Conservation (phyloP, 2,329 filamentous ascomycete genomes). For the Exophiala calicioides region DNA sequence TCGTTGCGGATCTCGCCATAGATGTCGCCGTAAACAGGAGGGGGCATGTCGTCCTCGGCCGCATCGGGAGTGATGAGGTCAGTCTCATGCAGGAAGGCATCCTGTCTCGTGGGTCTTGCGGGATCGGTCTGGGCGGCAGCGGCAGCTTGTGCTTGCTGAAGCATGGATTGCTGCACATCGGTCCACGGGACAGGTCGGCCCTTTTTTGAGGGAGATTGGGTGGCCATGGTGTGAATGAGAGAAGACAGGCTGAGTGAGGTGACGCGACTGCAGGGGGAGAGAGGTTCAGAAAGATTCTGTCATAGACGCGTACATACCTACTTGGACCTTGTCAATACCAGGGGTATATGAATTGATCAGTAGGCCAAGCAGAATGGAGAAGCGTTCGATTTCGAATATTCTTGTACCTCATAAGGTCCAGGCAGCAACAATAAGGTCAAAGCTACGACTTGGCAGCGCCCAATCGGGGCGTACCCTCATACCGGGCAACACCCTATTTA, state of each 20-base stretch:
- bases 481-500: too few species aligned
- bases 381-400: too few species aligned
- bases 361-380: too few species aligned
- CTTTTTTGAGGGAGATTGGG: constrained; percentile 28
- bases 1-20: constrained; percentile 63
- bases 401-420: too few species aligned
- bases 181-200: constrained; percentile 22
- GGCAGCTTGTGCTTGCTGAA: constrained; percentile 36
- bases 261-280: constrained; percentile 7
- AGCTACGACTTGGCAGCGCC: too few species aligned
- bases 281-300: constrained; percentile 11
- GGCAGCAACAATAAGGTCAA: too few species aligned
- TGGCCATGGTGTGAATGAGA: constrained; percentile 27
- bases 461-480: too few species aligned
- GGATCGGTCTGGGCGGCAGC: constrained; percentile 31
- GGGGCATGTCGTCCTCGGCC: constrained; percentile 21
- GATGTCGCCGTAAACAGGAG: constrained; percentile 34
- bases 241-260: constrained; percentile 16
- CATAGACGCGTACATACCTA: constrained; percentile 6
- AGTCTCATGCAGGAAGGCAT: constrained; percentile 29
- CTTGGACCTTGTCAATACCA: constrained; percentile 5
- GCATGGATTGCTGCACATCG: constrained; percentile 33
- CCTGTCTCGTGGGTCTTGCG: constrained; percentile 30
- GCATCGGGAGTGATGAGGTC: constrained; percentile 25
- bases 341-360: too few species aligned